phyloP scores from a whole-genome alignment of 2,329 filamentous ascomycete species.

The Coniosporium tulheliwenetii region DNA sequence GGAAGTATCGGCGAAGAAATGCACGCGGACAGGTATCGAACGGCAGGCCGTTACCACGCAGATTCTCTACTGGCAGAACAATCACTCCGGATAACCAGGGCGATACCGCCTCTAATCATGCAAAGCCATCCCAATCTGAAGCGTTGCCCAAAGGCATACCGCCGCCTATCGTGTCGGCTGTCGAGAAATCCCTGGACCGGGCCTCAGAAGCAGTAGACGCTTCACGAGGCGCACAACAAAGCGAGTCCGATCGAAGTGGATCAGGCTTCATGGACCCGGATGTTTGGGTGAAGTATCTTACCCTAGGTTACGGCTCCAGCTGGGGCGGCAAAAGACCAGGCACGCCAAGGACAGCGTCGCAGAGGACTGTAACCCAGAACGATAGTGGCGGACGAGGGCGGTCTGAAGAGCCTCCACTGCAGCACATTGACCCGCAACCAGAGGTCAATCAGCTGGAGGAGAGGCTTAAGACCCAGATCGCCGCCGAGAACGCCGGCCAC shows the following conservation, averaged over 20 bases:
- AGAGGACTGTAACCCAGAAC: constrained; percentile 3
- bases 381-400: constrained; percentile 4
- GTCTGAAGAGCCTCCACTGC: constrained; percentile 4
- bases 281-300: constrained; percentile 34
- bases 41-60: background rate
- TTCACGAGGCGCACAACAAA: background rate
- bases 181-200: constrained; percentile 25
- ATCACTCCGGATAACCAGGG: background rate
- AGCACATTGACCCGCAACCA: constrained; percentile 15
- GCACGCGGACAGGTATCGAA: background rate
- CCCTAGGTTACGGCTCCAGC: constrained; percentile 27
- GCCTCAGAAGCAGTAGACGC: constrained; percentile 22
- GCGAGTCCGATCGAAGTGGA: constrained; percentile 10
- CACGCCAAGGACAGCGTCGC: constrained; percentile 5
- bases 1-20: constrained; percentile 30
- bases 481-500: constrained; percentile 30
- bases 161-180: constrained; percentile 28
- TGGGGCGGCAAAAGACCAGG: constrained; percentile 18
- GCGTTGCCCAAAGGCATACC: constrained; percentile 17
- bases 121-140: background rate
- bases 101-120: background rate
- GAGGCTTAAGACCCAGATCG: constrained; percentile 40
- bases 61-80: too few species aligned
- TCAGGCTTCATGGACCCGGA: constrained; percentile 28
- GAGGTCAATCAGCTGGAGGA: constrained; percentile 36